A percentile compares a stretch with the other conserved stretches of the same genome.
These are phyloP conservation scores for Hypoxylon fragiforme DNA, from an alignment of 495 filamentous ascomycete genomes.

Conservation along the genomic window DNA sequence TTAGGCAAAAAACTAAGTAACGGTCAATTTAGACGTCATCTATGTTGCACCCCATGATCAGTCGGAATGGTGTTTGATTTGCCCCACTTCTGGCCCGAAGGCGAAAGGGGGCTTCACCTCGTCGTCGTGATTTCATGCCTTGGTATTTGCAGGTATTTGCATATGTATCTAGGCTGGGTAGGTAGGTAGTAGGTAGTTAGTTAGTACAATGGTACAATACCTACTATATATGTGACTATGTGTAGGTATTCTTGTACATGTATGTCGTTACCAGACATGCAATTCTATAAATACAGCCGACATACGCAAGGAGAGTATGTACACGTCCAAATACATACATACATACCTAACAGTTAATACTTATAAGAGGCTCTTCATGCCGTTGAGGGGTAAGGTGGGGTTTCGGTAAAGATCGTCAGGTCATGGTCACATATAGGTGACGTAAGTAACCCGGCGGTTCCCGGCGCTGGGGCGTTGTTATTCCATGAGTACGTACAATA, in stretches of 20 bases:
- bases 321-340: no score
- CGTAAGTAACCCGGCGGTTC: constrained; percentile 16
- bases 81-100: constrained; percentile 8
- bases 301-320: no score
- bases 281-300: no score
- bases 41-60: constrained; percentile 29
- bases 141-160: no score
- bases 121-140: no score
- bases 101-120: neutral
- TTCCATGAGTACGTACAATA: neutral
- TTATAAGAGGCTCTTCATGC: constrained; percentile 23
- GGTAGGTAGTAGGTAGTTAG: neutral
- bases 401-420: constrained; percentile 32
- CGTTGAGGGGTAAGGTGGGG: constrained; percentile 32
- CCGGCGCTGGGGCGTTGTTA: constrained; percentile 20
- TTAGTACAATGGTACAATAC: neutral
- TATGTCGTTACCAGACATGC: no score
- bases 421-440: constrained; percentile 30
- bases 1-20: constrained; percentile 32
- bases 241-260: no score
- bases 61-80: constrained; percentile 5
- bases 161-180: neutral
- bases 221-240: no score
- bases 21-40: constrained; percentile 26
- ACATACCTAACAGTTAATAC: no score